Evolutionary conservation across 805 yeast genomes (phyloP), one percentile per base, ranked within the genome.

Genomic region (Barnettozyma wickerhamii): DNA sequence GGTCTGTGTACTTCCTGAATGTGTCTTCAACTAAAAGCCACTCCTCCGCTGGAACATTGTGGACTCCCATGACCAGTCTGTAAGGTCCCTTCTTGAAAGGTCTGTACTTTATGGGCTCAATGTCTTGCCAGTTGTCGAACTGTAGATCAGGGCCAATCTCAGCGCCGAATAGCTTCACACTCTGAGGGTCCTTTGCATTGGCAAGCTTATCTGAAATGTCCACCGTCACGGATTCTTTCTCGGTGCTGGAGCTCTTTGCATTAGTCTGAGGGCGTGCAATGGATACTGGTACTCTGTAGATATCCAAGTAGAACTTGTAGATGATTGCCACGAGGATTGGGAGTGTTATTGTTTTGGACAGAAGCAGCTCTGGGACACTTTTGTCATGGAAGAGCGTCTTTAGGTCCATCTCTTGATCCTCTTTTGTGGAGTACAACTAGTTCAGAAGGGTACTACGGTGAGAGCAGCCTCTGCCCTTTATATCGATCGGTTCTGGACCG

Each of bases 1-100:
- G 49, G 14, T 62, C 62, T 6, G 77, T 71, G 33, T 66, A 60
- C 4, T 66, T 59, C 38, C 67, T 50, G 52, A 83, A 84, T 0
- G 83, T 74, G 33, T 78, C 62, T 43, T 85, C 93, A 4, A 85
- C 57, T 24, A 76, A 61, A 19, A 85, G 63, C 75, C 81, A 75
- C 30, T 81, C 81, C 31, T 71, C 68, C 2, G 78, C 57, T 27
- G 66, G 59, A 31, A 69, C 52, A 53, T 70, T 65, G 44, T 69
- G 64, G 37, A 81, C 68, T 1, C 81, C 84, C 82, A 84, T 74
- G 3, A 82, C 81, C 59, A 83, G 60, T 46, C 70, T 72, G 50
- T 81, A 79, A 35, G 65, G 73, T 13, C 77, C 81, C 34, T 74
- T 68, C 53, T 76, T 79, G 64, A 79, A 82, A 1, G 87, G 88